Base-by-base conservation (phyloP, 768 basidiomycete species). In the Rhizopogon roseolus region DNA sequence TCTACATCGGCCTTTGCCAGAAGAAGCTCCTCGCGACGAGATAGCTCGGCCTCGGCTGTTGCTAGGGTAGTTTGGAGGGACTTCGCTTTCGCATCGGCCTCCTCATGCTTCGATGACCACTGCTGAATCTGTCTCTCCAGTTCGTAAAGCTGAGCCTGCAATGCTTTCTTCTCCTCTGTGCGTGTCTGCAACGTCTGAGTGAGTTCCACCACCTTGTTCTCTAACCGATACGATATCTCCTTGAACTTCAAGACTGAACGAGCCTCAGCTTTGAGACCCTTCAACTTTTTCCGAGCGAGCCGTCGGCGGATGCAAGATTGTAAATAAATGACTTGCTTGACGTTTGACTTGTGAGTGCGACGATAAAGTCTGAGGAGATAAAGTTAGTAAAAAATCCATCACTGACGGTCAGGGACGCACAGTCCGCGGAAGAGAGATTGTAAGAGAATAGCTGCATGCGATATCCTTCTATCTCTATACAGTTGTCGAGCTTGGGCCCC, bases 151-250 rank as follows among this genome's bases (percentile, higher is more conserved):
- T 85, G 84, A n/a, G 71, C 74, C 59, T 88, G 85, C 41, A 98
- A 74, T 51, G 85, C 86, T 71, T 91, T 95, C 76, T 90, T 93
- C 74, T 99, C 96, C 54, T 83, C 81, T 2, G 87, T 94, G 44
- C 96, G 86, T 64, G 80, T 86, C 70, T 98, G 97, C 11, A 99
- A 80, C 14, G 75, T 84, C 67, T 99, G 97, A 0, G 97, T 98
- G 57, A 99, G 87, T 67, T 98, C 96, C 54, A 99, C 93, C 41
- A 99, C 97, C 74, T 98, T 99, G 79, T 98, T 99, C 75, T 99
- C 97, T 53, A 99, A 79, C 61, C 84, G 85, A 66, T 98, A 98
- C 0, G 96, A 98, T 60, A 96, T 97, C 73, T 97, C 94, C 74
- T 97, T 98, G 84, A 96, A 98, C 67, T 94, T 97, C 60, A 91